phyloP scores from a whole-genome alignment of 345 rosid genomes.

The Pistacia integerrima region DNA sequence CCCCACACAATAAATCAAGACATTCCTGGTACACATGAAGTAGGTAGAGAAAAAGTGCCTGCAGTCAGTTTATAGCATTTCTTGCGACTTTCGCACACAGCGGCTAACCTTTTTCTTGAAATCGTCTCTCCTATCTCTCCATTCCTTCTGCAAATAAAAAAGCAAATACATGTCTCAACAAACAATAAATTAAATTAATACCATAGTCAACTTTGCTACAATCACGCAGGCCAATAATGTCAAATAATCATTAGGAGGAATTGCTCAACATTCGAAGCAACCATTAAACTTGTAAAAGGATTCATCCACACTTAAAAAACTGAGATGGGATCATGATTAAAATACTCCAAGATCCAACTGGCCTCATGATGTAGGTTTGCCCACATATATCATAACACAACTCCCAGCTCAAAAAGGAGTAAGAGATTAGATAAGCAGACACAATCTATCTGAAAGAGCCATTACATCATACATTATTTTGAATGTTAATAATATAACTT shows the following conservation, averaged over 20 bases:
- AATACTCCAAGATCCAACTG: not conserved
- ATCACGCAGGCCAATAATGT: not conserved
- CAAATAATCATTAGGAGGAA: not conserved
- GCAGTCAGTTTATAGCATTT: conserved; percentile 41
- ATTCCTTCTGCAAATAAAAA: conserved; percentile 51
- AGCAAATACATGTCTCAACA: not conserved
- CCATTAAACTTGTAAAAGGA: not conserved
- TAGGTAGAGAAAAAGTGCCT: not conserved
- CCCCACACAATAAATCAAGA: conserved; percentile 26
- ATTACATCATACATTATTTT: not conserved
- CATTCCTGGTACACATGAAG: conserved; percentile 6
- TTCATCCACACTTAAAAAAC: not conserved
- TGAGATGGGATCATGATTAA: not conserved
- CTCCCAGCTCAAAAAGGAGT: not conserved
- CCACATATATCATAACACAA: not conserved
- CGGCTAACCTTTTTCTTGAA: conserved; percentile 75
- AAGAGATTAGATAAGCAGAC: not conserved
- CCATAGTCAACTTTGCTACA: not conserved
- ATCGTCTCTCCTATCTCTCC: conserved; percentile 74
- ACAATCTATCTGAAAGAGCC: not conserved
- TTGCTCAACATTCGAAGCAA: not conserved
- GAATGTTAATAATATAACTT: not conserved
- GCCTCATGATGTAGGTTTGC: not conserved
- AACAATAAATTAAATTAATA: not conserved
- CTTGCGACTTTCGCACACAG: conserved; percentile 69